Percentiles rank a stretch among this genome's conserved stretches.
phyloP scores from a whole-genome alignment of 192 early-diverging fungal species.

The Coemansia umbellata region DNA sequence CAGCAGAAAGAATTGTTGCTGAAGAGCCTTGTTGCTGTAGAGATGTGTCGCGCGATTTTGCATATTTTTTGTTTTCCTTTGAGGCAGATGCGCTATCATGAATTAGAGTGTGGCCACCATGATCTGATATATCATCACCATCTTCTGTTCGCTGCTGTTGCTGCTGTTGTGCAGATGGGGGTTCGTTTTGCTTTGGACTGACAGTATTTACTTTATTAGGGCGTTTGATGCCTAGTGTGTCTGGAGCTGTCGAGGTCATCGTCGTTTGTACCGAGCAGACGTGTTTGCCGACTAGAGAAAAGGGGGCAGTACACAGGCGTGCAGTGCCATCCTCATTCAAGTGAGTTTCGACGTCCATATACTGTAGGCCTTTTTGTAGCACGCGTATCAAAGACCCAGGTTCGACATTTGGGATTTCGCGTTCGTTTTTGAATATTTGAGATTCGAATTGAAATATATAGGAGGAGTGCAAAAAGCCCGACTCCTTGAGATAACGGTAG shows the following conservation, averaged over 20 bases:
- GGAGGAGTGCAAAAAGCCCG: slow-evolving; percentile 80
- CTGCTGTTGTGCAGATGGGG: neutral
- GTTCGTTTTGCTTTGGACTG: neutral
- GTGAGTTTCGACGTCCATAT: slow-evolving; percentile 87
- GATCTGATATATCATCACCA: neutral
- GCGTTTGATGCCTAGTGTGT: neutral
- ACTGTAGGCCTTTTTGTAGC: slow-evolving; percentile 89
- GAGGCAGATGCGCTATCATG: slow-evolving; percentile 14
- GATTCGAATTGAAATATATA: slow-evolving; percentile 87
- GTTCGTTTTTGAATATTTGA: slow-evolving; percentile 62
- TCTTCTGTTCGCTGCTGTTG: slow-evolving; percentile 3
- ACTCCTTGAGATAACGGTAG: slow-evolving; percentile 83
- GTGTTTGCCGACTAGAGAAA: slow-evolving; percentile 45
- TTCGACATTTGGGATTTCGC: slow-evolving; percentile 56
- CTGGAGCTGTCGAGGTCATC: neutral
- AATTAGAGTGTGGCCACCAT: slow-evolving; percentile 41
- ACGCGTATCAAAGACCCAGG: slow-evolving; percentile 81
- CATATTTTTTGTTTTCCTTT: slow-evolving; percentile 8
- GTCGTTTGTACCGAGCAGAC: slow-evolving; percentile 31
- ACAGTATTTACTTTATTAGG: neutral
- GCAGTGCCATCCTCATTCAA: slow-evolving; percentile 80
- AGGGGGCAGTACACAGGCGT: slow-evolving; percentile 43
- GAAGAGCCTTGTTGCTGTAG: neutral
- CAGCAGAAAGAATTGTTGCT: too few relatives aligned
- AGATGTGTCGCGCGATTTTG: slow-evolving; percentile 4